phyloP scores from a whole-genome alignment of 495 filamentous ascomycete species.

The Astrothelium subdiscretum region DNA sequence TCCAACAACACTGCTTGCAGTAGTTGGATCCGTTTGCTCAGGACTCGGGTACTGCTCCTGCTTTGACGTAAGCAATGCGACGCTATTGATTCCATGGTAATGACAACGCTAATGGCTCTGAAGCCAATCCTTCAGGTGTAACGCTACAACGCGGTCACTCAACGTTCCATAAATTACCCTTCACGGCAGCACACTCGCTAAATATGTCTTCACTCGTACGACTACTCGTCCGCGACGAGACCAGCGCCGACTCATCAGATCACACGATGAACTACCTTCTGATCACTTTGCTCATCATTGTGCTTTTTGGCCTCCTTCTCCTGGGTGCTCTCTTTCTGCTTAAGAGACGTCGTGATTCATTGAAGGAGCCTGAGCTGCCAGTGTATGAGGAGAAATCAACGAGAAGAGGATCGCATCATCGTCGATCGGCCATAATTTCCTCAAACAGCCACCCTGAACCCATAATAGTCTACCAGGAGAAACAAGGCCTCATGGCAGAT shows the following conservation, averaged over 20 bases:
- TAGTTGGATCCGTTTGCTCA: not conserved
- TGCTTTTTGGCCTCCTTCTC: slow-evolving; percentile 55
- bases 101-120: not conserved
- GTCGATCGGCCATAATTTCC: slow-evolving; percentile 18
- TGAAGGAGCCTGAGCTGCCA: slow-evolving; percentile 39
- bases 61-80: not conserved
- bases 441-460: slow-evolving; percentile 51
- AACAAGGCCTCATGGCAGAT: slow-evolving; percentile 58
- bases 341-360: slow-evolving; percentile 49
- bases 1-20: not conserved
- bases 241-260: slow-evolving; percentile 30
- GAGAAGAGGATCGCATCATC: slow-evolving; percentile 31
- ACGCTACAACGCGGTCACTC: not conserved
- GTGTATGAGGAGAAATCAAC: slow-evolving; percentile 32
- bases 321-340: slow-evolving; percentile 58
- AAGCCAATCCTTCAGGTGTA: not conserved
- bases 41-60: not conserved
- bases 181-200: not conserved
- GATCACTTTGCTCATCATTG: slow-evolving; percentile 66
- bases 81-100: not conserved
- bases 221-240: slow-evolving; percentile 30
- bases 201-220: not conserved
- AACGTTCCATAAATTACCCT: not conserved
- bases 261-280: slow-evolving; percentile 57
- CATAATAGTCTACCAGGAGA: slow-evolving; percentile 62